phyloP scores from a whole-genome alignment of 2,329 filamentous ascomycete genomes.

The Elsinoe ampelina region DNA sequence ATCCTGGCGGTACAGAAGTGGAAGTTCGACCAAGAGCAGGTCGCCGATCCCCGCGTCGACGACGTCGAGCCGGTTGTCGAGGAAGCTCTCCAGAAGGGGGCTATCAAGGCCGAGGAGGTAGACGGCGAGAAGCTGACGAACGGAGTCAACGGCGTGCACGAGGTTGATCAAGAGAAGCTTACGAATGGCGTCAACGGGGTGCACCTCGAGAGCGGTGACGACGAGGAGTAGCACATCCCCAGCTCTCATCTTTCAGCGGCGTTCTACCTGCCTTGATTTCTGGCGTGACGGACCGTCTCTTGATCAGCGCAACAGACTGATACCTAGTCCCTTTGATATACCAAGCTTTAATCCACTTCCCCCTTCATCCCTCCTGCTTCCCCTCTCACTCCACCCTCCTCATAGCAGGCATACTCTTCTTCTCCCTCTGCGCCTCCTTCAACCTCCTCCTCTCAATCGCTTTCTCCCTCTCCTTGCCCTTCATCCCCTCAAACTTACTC shows the following conservation, averaged over 20 bases:
- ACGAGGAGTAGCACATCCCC: constrained; percentile 3
- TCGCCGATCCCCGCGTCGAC: constrained; percentile 43
- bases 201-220: constrained; percentile 16
- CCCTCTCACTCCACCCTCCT: constrained; percentile 1
- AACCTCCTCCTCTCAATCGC: constrained; percentile 80
- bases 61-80: constrained; percentile 32
- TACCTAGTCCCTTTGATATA: constrained; percentile 8
- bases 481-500: constrained; percentile 74
- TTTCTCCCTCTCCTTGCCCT: constrained; percentile 72
- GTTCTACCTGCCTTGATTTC: neutral
- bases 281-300: neutral
- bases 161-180: constrained; percentile 21
- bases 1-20: constrained; percentile 46
- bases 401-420: constrained; percentile 46
- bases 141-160: constrained; percentile 15
- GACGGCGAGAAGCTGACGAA: constrained; percentile 20
- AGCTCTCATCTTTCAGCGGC: neutral
- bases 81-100: constrained; percentile 25
- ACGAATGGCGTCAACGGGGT: constrained; percentile 16
- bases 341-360: constrained; percentile 8
- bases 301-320: constrained; percentile 8
- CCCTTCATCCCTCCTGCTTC: neutral
- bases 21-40: constrained; percentile 39
- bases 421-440: constrained; percentile 80
- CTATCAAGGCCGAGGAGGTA: constrained; percentile 25